Conservation (phyloP, 768 basidiomycete species). For the Crepidotus variabilis region DNA sequence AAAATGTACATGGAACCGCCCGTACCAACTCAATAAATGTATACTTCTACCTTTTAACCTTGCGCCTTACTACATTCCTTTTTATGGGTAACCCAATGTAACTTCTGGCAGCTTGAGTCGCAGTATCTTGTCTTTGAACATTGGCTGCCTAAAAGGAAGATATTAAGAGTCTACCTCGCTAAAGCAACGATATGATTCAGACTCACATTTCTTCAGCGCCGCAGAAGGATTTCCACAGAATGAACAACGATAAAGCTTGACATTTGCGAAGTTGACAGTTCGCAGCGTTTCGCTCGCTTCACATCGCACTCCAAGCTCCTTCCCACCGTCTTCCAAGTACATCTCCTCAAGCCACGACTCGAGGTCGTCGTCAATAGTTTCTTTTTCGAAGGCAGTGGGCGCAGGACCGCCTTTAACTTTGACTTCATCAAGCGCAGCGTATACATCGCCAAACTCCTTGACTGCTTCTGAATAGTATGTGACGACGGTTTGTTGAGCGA, state of each 20-base stretch:
- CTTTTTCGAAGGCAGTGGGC: slow-evolving; percentile 15
- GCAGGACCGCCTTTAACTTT: slow-evolving; percentile 23
- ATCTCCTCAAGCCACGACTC: slow-evolving; percentile 53
- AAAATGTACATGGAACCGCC: no score
- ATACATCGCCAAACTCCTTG: slow-evolving; percentile 43
- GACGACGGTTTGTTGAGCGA: slow-evolving; percentile 50
- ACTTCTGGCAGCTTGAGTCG: slow-evolving; percentile 22
- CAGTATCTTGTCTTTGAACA: slow-evolving; percentile 23
- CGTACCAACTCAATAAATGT: no score
- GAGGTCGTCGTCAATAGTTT: slow-evolving; percentile 53
- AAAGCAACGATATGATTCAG: background rate
- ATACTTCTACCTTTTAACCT: background rate
- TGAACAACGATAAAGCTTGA: slow-evolving; percentile 57
- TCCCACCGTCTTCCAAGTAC: slow-evolving; percentile 31
- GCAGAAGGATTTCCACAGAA: slow-evolving; percentile 61
- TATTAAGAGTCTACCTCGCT: background rate
- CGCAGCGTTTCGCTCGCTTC: slow-evolving; percentile 32
- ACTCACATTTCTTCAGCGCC: slow-evolving; percentile 19
- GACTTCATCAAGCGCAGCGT: slow-evolving; percentile 28
- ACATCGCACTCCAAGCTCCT: slow-evolving; percentile 17
- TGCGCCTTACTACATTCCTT: slow-evolving; percentile 12
- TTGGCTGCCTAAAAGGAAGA: slow-evolving; percentile 16
- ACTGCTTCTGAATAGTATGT: slow-evolving; percentile 38
- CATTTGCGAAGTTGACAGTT: slow-evolving; percentile 43
- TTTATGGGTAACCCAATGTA: slow-evolving; percentile 21